Evolutionary conservation across 352 stramenopile species (phyloP).

Genomic region (Globisporangium uncinulatum): DNA sequence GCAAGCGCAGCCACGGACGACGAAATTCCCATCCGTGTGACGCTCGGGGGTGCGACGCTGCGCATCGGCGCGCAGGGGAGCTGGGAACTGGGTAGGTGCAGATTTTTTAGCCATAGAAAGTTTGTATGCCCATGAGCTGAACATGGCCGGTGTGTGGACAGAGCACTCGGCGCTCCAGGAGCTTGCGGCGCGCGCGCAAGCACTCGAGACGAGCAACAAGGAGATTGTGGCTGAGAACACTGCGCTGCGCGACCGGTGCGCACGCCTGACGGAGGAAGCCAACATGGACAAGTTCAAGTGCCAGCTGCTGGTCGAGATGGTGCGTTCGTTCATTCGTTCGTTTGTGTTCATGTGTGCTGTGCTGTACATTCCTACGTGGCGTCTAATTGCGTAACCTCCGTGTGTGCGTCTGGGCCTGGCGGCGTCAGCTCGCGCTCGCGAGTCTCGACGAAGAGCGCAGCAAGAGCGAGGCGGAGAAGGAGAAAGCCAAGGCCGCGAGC

Average conservation of each 20-base stretch:
- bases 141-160: constrained; percentile 5
- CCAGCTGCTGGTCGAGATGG: constrained; percentile 84
- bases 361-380: not conserved
- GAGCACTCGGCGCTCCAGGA: constrained; percentile 55
- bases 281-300: constrained; percentile 90
- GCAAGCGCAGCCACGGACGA: constrained; percentile 8
- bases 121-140: not conserved
- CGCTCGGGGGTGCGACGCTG: constrained; percentile 47
- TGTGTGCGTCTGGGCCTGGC: not conserved
- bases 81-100: constrained; percentile 59
- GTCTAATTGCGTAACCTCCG: not conserved
- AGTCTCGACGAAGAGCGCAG: constrained; percentile 79
- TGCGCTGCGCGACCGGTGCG: constrained; percentile 46
- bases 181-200: constrained; percentile 21
- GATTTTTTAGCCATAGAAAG: not conserved
- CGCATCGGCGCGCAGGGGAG: constrained; percentile 31
- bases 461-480: constrained; percentile 46
- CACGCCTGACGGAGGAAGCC: constrained; percentile 64
- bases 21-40: constrained; percentile 63
- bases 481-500: constrained; percentile 49
- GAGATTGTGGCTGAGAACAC: constrained; percentile 57
- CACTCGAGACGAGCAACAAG: constrained; percentile 38
- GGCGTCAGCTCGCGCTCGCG: constrained; percentile 58
- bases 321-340: constrained; percentile 11
- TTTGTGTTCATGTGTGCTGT: not conserved